Evolutionary conservation across 2,329 filamentous ascomycete species (phyloP).

Genomic region (Diaporthe helianthi): DNA sequence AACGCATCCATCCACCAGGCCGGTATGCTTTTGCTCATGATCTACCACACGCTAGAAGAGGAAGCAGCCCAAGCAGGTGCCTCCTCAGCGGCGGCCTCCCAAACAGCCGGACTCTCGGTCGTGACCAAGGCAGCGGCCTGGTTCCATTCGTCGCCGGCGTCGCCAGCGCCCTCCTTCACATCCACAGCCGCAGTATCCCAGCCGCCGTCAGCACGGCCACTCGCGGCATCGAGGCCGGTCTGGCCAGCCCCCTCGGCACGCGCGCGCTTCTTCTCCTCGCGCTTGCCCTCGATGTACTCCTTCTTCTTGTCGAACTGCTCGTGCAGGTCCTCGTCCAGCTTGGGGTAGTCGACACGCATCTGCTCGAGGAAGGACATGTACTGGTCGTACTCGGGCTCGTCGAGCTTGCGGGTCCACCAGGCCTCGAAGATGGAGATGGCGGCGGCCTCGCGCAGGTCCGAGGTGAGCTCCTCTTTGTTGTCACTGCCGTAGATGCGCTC

Average conservation of each 20-base stretch:
- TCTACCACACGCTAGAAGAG: background rate
- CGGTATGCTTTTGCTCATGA: background rate
- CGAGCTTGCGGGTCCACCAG: constrained; percentile 33
- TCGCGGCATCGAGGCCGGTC: background rate
- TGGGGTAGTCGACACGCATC: constrained; percentile 26
- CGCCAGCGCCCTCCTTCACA: background rate
- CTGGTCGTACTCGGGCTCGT: constrained; percentile 27
- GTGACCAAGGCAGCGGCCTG: background rate
- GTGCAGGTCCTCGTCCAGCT: constrained; percentile 32
- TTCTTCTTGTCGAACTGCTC: constrained; percentile 33
- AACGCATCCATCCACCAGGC: background rate
- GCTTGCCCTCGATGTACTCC: constrained; percentile 31
- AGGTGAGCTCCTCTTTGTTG: background rate
- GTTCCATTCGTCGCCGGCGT: background rate
- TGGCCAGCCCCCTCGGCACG: constrained; percentile 4
- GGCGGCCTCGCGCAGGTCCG: constrained; percentile 27
- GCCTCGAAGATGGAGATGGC: constrained; percentile 33
- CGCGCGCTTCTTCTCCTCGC: constrained; percentile 21
- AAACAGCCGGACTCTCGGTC: background rate
- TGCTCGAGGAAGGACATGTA: constrained; percentile 30
- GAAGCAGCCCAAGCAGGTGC: background rate
- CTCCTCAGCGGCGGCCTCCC: background rate
- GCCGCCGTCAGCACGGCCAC: background rate
- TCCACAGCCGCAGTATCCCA: constrained; percentile 7
- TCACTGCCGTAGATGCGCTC: constrained; percentile 28